Conservation (phyloP, 352 stramenopile species). For the Globisporangium barbulae region DNA sequence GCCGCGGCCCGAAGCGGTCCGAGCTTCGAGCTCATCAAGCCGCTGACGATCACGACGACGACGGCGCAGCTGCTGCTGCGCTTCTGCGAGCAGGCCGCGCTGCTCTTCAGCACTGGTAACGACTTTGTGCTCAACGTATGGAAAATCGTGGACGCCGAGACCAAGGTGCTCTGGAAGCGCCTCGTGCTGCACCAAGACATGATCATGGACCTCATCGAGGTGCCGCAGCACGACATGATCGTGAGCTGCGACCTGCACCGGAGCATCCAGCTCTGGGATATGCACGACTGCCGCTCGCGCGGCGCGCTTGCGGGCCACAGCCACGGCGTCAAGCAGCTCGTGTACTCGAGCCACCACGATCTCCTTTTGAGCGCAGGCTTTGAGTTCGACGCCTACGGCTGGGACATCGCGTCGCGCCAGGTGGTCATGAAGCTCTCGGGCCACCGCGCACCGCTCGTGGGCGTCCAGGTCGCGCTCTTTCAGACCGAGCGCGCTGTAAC, state of each 20-base stretch:
- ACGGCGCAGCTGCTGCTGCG: conserved; percentile 60
- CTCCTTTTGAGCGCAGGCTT: conserved; percentile 80
- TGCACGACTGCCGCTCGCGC: conserved; percentile 61
- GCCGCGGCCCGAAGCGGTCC: conserved; percentile 15
- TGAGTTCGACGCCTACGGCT: conserved; percentile 80
- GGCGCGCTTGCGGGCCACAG: conserved; percentile 58
- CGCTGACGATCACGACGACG: conserved; percentile 59
- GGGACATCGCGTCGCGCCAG: conserved; percentile 80
- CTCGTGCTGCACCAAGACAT: conserved; percentile 52
- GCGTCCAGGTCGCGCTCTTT: conserved; percentile 64
- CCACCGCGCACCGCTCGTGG: conserved; percentile 72
- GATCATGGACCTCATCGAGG: conserved; percentile 65
- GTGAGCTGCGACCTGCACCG: conserved; percentile 71
- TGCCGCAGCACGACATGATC: conserved; percentile 71
- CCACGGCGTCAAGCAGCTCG: conserved; percentile 71
- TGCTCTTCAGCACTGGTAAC: conserved; percentile 64
- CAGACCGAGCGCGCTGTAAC: conserved; percentile 84
- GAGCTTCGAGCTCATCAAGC: conserved; percentile 39
- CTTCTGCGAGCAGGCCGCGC: conserved; percentile 48
- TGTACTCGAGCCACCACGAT: conserved; percentile 72
- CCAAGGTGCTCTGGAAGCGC: conserved; percentile 55
- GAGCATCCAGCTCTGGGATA: conserved; percentile 79
- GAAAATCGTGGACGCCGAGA: conserved; percentile 55
- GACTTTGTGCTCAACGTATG: conserved; percentile 72
- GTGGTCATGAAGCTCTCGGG: conserved; percentile 60